Percentiles rank a stretch among this genome's conserved stretches.
These are phyloP conservation scores for Solanum aculeatissimum DNA, from an alignment of 305 asterid genomes.

Conservation along the genomic window DNA sequence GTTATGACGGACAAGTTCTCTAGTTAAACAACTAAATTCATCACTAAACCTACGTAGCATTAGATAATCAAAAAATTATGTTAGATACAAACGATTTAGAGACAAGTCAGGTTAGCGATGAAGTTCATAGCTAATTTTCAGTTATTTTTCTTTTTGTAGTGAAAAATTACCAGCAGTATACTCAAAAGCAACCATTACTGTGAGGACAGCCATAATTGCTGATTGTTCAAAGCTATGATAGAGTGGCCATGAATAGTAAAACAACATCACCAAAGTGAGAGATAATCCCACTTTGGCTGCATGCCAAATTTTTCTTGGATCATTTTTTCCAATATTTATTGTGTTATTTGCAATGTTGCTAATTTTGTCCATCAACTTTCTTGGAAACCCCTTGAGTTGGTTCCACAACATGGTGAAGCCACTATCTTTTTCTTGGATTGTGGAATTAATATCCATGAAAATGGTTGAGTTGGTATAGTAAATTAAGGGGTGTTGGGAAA, in stretches of 20 bases:
- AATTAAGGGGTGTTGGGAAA: background rate
- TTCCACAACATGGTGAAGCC: background rate
- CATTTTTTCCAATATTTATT: slow-evolving; percentile 44
- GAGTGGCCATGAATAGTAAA: slow-evolving; percentile 58
- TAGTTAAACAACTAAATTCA: background rate
- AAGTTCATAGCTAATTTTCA: background rate
- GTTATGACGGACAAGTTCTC: background rate
- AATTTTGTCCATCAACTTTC: slow-evolving; percentile 6
- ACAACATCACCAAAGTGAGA: slow-evolving; percentile 42
- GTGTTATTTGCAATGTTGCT: slow-evolving; percentile 1
- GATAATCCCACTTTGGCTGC: slow-evolving; percentile 59
- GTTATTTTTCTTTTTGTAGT: background rate
- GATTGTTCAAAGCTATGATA: slow-evolving; percentile 60
- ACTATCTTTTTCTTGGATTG: background rate
- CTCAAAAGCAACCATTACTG: slow-evolving; percentile 69
- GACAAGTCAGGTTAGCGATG: background rate
- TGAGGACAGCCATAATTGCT: slow-evolving; percentile 68
- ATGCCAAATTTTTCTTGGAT: slow-evolving; percentile 53
- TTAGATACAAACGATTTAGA: background rate
- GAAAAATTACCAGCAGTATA: slow-evolving; percentile 50
- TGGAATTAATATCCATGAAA: background rate
- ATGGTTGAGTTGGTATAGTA: background rate
- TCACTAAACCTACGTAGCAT: background rate
- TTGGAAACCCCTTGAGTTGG: background rate
- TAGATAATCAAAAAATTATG: background rate